phyloP scores from a whole-genome alignment of 2,329 filamentous ascomycete species.

The Aureobasidium sp. region DNA sequence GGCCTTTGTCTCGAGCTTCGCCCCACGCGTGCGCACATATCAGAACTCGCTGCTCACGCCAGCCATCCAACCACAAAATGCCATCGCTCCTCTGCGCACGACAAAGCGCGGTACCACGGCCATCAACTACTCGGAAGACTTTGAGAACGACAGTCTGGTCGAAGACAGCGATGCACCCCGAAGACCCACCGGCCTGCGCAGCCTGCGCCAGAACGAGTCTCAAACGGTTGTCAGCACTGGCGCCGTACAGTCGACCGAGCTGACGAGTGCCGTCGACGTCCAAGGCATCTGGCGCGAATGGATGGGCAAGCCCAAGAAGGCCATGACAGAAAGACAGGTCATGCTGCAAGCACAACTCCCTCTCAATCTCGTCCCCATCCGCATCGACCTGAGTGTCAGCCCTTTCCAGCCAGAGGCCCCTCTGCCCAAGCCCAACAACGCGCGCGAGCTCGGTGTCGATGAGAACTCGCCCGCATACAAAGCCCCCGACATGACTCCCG shows the following conservation, averaged over 20 bases:
- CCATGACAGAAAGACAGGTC: conserved; percentile 52
- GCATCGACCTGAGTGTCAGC: conserved; percentile 89
- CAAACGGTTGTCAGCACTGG: conserved; percentile 54
- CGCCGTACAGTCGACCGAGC: conserved; percentile 79
- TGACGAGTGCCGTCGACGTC: conserved; percentile 67
- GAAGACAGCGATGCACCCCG: conserved; percentile 63
- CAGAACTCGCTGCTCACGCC: conserved; percentile 87
- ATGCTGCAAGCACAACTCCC: conserved; percentile 68
- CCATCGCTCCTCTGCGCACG: conserved; percentile 61
- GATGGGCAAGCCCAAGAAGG: conserved; percentile 67
- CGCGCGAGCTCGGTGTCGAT: conserved; percentile 54
- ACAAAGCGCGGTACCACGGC: conserved; percentile 95
- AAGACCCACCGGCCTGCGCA: conserved; percentile 73
- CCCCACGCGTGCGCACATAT: conserved; percentile 81
- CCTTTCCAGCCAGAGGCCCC: conserved; percentile 63
- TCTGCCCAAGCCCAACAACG: conserved; percentile 56
- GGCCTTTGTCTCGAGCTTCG: conserved; percentile 85
- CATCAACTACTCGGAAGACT: conserved; percentile 97
- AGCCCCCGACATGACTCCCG: conserved; percentile 68
- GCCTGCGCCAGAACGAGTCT: conserved; percentile 63
- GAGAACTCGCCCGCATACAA: conserved; percentile 72
- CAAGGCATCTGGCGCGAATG: conserved; percentile 93
- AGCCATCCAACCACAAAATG: conserved; percentile 60
- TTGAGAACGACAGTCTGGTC: conserved; percentile 71
- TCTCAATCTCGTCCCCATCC: conserved; percentile 86